Evolutionary conservation across 192 early-diverging fungal genomes (phyloP), one percentile per base, ranked within the genome.

Genomic region (Entomortierella beljakovae): DNA sequence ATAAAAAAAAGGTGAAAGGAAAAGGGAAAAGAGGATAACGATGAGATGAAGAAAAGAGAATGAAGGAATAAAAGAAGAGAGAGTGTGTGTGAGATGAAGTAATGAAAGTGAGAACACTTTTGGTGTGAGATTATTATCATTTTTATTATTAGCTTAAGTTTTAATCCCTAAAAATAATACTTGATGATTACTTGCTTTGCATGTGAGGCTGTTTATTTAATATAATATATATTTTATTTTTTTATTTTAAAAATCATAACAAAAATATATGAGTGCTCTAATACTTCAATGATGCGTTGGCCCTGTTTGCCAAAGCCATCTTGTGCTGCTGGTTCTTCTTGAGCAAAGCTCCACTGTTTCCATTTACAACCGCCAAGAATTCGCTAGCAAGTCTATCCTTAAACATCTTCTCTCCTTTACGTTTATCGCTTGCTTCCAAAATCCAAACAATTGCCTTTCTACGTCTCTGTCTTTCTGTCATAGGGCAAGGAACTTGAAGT

Each of bases 391-490:
- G 76, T 7, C 94, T 80, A 64, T 91, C 85, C 60, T 88, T 87
- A 71, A 94, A 90, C 48, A 70, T 57, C 64, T 89, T 88, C 50
- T 93, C 89, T 22, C 67, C 66, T 7, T 82, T 86, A 20, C 92
- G 81, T 56, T 84, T 90, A 3, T 83, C 73, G 0, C 90, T 90
- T 10, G 93, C 90, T 28, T 95, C 92, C 56, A 94, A 50, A 23
- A 97, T 91, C 97, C 95, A 98, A 58, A 93, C 82, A 56, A 97
- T 94, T 20, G 90, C 97, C 20, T 87, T 88, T 54, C 88, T 84
- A 46, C 87, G 82, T 37, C 94, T 75, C 79, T 97, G 94, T 23
- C 94, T 80, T 79, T 92, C 84, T 69, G 85, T 91, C 57, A 97
- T 81, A 4, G 97, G 89, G 31, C 79, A 83, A 23, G 97, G 97